Evolutionary conservation across 2,329 filamentous ascomycete species (phyloP).

Genomic region (Colletotrichum gloeosporioides): DNA sequence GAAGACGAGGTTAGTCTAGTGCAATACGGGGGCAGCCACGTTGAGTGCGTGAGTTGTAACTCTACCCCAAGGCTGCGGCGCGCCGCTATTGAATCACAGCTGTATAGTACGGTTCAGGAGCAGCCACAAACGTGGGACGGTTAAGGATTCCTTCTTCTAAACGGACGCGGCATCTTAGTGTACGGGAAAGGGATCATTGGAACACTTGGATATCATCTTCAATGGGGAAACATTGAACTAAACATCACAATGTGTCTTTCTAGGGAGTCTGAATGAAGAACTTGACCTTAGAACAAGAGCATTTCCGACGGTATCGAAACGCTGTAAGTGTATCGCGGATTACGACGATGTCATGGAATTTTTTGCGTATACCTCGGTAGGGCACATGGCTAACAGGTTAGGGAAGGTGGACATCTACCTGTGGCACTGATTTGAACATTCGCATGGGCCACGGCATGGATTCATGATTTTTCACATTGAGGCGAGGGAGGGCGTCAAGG

Average conservation of each 20-base stretch:
- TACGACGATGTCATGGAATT: neutral
- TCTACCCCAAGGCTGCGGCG: neutral
- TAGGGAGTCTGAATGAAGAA: neutral
- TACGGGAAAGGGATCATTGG: neutral
- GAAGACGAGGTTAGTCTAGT: neutral
- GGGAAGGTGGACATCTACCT: neutral
- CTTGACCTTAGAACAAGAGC: neutral
- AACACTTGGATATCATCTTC: neutral
- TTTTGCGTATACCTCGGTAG: neutral
- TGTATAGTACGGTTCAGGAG: neutral
- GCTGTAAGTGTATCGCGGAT: neutral
- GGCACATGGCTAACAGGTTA: neutral
- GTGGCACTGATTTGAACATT: neutral
- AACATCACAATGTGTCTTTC: neutral
- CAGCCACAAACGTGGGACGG: neutral
- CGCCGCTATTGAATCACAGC: neutral
- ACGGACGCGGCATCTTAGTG: neutral
- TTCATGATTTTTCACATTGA: neutral
- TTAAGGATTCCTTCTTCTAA: neutral
- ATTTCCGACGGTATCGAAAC: neutral
- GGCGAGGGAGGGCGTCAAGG: neutral
- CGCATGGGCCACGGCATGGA: neutral
- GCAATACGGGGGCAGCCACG: neutral
- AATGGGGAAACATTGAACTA: neutral
- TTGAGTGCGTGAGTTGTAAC: neutral